Conservation (phyloP, 345 rosid species). For the Camelina sativa region DNA sequence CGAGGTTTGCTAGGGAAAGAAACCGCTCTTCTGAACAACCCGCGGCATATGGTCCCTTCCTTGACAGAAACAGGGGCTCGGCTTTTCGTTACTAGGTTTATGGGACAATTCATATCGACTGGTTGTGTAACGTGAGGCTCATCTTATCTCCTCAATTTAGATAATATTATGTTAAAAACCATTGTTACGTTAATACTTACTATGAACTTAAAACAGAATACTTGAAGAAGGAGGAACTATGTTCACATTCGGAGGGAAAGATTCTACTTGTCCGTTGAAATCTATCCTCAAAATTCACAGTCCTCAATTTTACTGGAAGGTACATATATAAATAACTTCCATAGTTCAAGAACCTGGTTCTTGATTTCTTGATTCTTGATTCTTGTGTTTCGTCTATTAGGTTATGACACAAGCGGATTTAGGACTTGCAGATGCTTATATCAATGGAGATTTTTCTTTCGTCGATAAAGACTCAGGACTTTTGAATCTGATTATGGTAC, state of each 20-base stretch:
- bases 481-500: constrained; percentile 72
- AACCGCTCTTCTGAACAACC: constrained; percentile 56
- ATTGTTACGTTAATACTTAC: neutral
- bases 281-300: constrained; percentile 66
- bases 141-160: constrained; percentile 4
- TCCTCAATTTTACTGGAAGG: constrained; percentile 97
- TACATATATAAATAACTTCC: constrained; percentile 22
- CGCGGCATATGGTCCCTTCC: constrained; percentile 82
- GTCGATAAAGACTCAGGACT: constrained; percentile 81
- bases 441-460: constrained; percentile 80
- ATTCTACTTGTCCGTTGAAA: constrained; percentile 51
- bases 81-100: constrained; percentile 73
- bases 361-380: constrained; percentile 9
- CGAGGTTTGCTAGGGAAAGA: constrained; percentile 62
- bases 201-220: constrained; percentile 48
- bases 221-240: constrained; percentile 92
- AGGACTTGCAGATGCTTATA: constrained; percentile 89
- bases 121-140: constrained; percentile 74
- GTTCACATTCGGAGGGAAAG: constrained; percentile 68
- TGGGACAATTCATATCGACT: constrained; percentile 64
- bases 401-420: constrained; percentile 92
- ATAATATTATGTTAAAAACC: neutral
- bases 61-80: constrained; percentile 74
- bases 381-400: constrained; percentile 42
- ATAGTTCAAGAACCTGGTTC: neutral